Conservation (phyloP, 1,284 basidiomycete genomes). For the Polyporus tsugae region DNA sequence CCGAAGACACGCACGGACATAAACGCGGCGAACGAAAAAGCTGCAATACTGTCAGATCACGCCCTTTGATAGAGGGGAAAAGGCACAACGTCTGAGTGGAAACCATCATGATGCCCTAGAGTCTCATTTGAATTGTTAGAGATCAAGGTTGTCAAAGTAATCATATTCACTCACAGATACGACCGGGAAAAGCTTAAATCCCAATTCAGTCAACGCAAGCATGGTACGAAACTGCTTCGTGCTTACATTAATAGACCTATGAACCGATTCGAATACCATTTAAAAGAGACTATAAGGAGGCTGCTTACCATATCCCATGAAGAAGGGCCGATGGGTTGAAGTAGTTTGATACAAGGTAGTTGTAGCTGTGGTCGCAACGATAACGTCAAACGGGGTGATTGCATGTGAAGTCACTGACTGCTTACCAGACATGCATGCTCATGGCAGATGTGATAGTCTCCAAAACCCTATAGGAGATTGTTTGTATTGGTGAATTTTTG, state of each 20-base stretch:
- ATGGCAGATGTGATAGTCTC: not conserved
- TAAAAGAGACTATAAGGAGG: not conserved
- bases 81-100: not conserved
- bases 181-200: not conserved
- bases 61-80: not conserved
- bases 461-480: not conserved
- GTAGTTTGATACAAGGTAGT: slow-evolving; percentile 11
- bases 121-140: not conserved
- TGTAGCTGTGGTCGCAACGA: not conserved
- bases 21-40: slow-evolving; percentile 4
- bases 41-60: not conserved
- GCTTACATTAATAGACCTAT: not conserved
- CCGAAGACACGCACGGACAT: not conserved
- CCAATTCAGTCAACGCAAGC: not conserved
- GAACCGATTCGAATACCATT: not conserved
- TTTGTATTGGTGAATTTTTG: not conserved
- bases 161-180: not conserved
- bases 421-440: slow-evolving; percentile 10
- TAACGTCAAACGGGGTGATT: not conserved
- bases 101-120: not conserved
- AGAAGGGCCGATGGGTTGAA: slow-evolving; percentile 5
- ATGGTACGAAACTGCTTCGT: not conserved
- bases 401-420: not conserved
- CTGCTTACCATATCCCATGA: not conserved
- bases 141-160: not conserved